Percentiles rank a stretch among this genome's conserved stretches.
Conservation (phyloP, 345 rosid genomes). For the Nasturtium officinale region DNA sequence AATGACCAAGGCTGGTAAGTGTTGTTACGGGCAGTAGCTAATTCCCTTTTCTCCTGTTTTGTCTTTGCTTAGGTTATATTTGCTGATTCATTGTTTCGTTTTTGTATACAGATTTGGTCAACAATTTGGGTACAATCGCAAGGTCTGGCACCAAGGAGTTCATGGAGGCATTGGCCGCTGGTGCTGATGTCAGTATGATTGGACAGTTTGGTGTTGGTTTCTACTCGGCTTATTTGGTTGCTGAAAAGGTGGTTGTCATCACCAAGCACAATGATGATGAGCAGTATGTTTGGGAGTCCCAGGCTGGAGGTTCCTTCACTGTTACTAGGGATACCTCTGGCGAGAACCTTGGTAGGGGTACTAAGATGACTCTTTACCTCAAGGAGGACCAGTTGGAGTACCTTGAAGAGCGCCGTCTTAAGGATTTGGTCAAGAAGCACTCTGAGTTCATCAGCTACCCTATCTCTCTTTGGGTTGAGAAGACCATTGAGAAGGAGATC, state of each 20-base stretch:
- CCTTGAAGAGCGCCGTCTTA: conserved; percentile 81
- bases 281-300: conserved; percentile 88
- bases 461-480: conserved; percentile 83
- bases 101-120: conserved; percentile 65
- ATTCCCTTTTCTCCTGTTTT: no score
- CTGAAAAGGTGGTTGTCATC: conserved; percentile 78
- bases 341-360: conserved; percentile 74
- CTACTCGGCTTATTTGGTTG: conserved; percentile 81
- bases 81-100: not conserved
- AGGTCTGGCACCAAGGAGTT: conserved; percentile 91
- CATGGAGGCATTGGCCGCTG: conserved; percentile 86
- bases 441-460: conserved; percentile 91
- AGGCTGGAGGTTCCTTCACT: conserved; percentile 90
- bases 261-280: conserved; percentile 86
- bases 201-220: conserved; percentile 91
- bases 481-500: conserved; percentile 83
- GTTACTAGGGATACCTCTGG: conserved; percentile 73
- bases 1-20: conserved; percentile 89
- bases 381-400: conserved; percentile 93
- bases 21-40: not conserved
- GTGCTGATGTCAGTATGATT: conserved; percentile 91
- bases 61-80: not conserved
- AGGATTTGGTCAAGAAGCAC: conserved; percentile 85
- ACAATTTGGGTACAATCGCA: conserved; percentile 87
- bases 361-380: conserved; percentile 69